Conservation (phyloP, 768 basidiomycete genomes). For the Serendipita sp. region DNA sequence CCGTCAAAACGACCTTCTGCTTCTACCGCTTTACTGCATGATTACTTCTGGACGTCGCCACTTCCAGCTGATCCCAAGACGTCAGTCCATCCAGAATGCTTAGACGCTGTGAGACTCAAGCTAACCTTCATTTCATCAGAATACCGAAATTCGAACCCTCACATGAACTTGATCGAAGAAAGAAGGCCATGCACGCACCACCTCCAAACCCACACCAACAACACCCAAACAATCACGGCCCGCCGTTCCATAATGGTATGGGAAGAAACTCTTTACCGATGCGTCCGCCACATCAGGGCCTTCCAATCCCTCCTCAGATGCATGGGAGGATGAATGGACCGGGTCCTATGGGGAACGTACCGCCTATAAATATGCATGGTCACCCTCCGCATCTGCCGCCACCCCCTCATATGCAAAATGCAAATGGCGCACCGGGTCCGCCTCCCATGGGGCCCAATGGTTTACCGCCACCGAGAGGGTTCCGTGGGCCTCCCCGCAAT, state of each 20-base stretch:
- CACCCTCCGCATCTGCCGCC: not conserved
- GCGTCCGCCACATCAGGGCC: not conserved
- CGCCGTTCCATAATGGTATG: not conserved
- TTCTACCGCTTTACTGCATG: constrained; percentile 70
- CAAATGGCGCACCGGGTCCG: not conserved
- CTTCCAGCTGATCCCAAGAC: constrained; percentile 30
- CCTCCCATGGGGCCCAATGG: not conserved
- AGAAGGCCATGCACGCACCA: not conserved
- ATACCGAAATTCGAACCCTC: constrained; percentile 13
- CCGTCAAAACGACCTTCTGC: constrained; percentile 76
- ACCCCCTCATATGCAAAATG: not conserved
- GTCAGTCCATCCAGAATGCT: constrained; percentile 13
- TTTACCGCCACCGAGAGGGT: not conserved
- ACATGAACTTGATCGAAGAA: constrained; percentile 14
- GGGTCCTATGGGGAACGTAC: not conserved
- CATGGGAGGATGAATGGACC: not conserved
- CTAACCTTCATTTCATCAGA: not conserved
- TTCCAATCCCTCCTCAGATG: not conserved
- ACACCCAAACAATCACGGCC: not conserved
- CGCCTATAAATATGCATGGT: not conserved
- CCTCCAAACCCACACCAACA: not conserved
- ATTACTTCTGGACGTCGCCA: constrained; percentile 89
- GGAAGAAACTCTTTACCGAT: not conserved
- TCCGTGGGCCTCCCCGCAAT: not conserved
- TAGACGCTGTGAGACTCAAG: not conserved